These are phyloP conservation scores for Cladosporium sp. DNA, from an alignment of 2,329 filamentous ascomycete genomes.

Conservation along the genomic window DNA sequence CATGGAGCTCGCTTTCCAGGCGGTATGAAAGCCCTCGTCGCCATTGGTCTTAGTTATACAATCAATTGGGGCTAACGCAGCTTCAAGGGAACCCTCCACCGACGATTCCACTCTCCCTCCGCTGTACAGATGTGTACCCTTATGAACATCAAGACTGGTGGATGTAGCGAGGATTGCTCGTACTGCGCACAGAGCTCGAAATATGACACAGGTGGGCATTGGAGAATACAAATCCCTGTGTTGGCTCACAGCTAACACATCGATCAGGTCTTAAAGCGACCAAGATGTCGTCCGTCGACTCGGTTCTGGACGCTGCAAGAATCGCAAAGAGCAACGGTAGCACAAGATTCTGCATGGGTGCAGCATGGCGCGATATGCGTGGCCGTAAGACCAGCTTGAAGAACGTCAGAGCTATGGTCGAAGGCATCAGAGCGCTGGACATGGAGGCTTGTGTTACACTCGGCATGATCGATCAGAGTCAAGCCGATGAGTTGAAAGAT, in stretches of 20 bases:
- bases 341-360: slow-evolving; percentile 93
- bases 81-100: slow-evolving; percentile 67
- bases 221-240: neutral
- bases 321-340: slow-evolving; percentile 78
- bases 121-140: slow-evolving; percentile 89
- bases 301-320: slow-evolving; percentile 72
- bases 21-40: slow-evolving; percentile 18
- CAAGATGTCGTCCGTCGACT: slow-evolving; percentile 73
- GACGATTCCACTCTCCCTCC: slow-evolving; percentile 77
- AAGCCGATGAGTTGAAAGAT: slow-evolving; percentile 72
- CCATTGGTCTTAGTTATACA: neutral
- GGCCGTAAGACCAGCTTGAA: slow-evolving; percentile 77
- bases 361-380: slow-evolving; percentile 90
- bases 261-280: slow-evolving; percentile 63
- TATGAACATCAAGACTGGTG: slow-evolving; percentile 95
- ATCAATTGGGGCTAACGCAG: neutral
- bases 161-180: slow-evolving; percentile 86
- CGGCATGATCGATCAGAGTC: slow-evolving; percentile 72
- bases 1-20: slow-evolving; percentile 58
- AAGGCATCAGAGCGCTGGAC: slow-evolving; percentile 71
- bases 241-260: neutral
- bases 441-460: slow-evolving; percentile 94
- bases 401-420: slow-evolving; percentile 83
- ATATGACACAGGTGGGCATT: slow-evolving; percentile 57
- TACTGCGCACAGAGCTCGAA: slow-evolving; percentile 89